Percentiles rank a stretch among this genome's conserved stretches.
These are phyloP conservation scores for Colletotrichum godetiae DNA, from an alignment of 2,329 filamentous ascomycete genomes.

Conservation along the genomic window DNA sequence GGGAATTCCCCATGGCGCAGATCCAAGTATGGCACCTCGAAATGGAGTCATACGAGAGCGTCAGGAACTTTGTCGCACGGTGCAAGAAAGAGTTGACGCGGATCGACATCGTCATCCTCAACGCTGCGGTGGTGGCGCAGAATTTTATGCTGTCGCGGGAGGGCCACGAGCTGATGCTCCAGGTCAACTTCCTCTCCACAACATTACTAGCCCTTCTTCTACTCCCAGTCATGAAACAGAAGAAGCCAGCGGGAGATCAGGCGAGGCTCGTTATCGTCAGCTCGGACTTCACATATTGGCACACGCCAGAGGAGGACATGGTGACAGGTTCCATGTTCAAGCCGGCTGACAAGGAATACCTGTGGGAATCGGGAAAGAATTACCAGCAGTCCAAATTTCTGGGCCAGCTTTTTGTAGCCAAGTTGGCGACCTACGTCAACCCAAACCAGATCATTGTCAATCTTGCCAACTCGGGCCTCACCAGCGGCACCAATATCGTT, in stretches of 20 bases:
- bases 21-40: slow-evolving; percentile 36
- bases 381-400: slow-evolving; percentile 47
- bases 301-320: slow-evolving; percentile 39
- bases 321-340: slow-evolving; percentile 40
- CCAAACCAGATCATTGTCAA: slow-evolving; percentile 57
- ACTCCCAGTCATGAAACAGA: slow-evolving; percentile 38
- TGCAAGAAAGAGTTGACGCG: slow-evolving; percentile 16
- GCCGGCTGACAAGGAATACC: slow-evolving; percentile 44
- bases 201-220: slow-evolving; percentile 39
- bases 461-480: slow-evolving; percentile 57
- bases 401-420: slow-evolving; percentile 47
- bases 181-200: slow-evolving; percentile 44
- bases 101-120: slow-evolving; percentile 37
- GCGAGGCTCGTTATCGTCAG: slow-evolving; percentile 45
- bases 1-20: slow-evolving; percentile 27
- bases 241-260: slow-evolving; percentile 35
- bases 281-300: slow-evolving; percentile 41
- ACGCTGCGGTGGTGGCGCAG: slow-evolving; percentile 32
- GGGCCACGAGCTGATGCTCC: slow-evolving; percentile 41
- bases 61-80: slow-evolving; percentile 24
- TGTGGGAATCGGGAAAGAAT: slow-evolving; percentile 38
- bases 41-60: slow-evolving; percentile 34
- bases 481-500: slow-evolving; percentile 54
- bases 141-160: slow-evolving; percentile 19
- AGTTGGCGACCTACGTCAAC: slow-evolving; percentile 49